Percentiles rank a stretch among this genome's conserved stretches.
These are phyloP conservation scores for Pisolithus sp. DNA, from an alignment of 768 basidiomycete genomes.

Conservation along the genomic window DNA sequence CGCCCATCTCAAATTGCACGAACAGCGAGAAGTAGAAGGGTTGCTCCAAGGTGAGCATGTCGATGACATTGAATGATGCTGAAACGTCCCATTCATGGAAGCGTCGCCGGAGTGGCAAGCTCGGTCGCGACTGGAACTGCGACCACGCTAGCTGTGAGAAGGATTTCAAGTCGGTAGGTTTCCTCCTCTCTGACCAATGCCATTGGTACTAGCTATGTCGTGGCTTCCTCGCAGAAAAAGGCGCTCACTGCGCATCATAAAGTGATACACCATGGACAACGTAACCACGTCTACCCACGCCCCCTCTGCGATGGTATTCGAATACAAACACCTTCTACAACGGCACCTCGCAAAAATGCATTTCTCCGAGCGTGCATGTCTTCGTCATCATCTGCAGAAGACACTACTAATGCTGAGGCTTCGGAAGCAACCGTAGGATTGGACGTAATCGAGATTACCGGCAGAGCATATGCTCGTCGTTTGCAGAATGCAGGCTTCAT, in stretches of 20 bases:
- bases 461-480: conserved; percentile 48
- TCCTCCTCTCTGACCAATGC: background rate
- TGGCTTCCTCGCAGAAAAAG: conserved; percentile 51
- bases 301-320: conserved; percentile 58
- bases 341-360: conserved; percentile 62
- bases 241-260: conserved; percentile 66
- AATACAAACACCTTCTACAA: conserved; percentile 81
- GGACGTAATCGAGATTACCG: conserved; percentile 47
- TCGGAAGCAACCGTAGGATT: conserved; percentile 4
- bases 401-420: conserved; percentile 16
- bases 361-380: conserved; percentile 12
- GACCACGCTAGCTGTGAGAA: conserved; percentile 60
- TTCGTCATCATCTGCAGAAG: conserved; percentile 18
- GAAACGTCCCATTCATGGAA: conserved; percentile 38
- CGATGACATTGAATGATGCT: conserved; percentile 19
- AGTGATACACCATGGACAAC: conserved; percentile 65
- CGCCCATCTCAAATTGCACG: conserved; percentile 78
- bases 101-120: conserved; percentile 63
- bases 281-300: conserved; percentile 64
- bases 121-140: conserved; percentile 77
- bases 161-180: conserved; percentile 79
- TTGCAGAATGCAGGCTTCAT: conserved; percentile 35
- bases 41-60: conserved; percentile 28
- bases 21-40: conserved; percentile 55
- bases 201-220: background rate